These are phyloP conservation scores for Rhodotorula sp. DNA, from an alignment of 1,284 basidiomycete genomes.

Conservation along the genomic window DNA sequence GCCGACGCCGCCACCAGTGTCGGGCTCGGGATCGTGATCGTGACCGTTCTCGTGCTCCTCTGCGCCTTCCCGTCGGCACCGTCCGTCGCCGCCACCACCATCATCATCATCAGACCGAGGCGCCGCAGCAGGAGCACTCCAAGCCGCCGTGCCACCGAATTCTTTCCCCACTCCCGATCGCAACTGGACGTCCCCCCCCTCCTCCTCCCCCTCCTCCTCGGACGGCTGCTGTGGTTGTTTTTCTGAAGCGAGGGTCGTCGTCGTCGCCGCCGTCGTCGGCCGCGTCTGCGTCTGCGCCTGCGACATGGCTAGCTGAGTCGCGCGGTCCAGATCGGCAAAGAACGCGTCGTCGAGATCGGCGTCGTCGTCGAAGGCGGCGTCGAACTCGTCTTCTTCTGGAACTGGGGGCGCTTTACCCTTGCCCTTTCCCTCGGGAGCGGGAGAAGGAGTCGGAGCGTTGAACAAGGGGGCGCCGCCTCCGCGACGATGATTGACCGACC, in stretches of 20 bases:
- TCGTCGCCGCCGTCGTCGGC: too few relatives aligned
- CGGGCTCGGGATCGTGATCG: too few relatives aligned
- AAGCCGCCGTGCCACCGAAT: too few relatives aligned
- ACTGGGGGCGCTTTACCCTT: background rate
- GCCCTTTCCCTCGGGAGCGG: background rate
- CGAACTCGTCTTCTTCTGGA: constrained; percentile 14
- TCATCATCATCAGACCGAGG: too few relatives aligned
- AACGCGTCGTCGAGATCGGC: constrained; percentile 18
- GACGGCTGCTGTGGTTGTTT: background rate
- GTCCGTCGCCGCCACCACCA: too few relatives aligned
- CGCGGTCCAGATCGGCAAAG: constrained; percentile 27
- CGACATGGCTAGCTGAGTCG: constrained; percentile 18
- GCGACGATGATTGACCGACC: too few relatives aligned
- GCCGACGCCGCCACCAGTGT: background rate
- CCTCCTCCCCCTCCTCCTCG: background rate
- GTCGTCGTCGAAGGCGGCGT: constrained; percentile 14
- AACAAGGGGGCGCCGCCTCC: constrained; percentile 19
- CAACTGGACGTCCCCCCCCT: background rate
- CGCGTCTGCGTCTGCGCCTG: background rate
- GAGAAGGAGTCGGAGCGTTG: constrained; percentile 26
- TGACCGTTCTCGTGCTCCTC: too few relatives aligned
- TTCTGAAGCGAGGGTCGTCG: too few relatives aligned
- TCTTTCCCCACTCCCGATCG: too few relatives aligned
- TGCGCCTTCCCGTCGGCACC: too few relatives aligned
- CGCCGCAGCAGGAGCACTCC: too few relatives aligned